phyloP scores from a whole-genome alignment of 2,329 filamentous ascomycete species.

The Venturia asperata region DNA sequence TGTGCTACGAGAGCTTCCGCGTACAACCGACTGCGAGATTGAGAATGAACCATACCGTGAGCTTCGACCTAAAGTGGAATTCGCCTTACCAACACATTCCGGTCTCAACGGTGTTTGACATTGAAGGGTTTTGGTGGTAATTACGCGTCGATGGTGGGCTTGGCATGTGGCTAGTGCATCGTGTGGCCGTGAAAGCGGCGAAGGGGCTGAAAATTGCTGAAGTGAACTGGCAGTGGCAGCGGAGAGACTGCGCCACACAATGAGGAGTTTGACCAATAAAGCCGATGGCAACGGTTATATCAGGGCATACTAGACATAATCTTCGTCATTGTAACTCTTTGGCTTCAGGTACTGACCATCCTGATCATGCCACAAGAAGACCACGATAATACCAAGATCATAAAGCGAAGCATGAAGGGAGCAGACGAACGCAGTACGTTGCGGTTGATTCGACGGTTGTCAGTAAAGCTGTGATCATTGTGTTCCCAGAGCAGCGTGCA shows the following conservation, averaged over 20 bases:
- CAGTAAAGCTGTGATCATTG: background rate
- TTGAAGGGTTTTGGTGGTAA: background rate
- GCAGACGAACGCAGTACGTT: background rate
- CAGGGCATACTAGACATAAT: background rate
- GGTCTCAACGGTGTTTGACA: background rate
- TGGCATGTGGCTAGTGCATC: background rate
- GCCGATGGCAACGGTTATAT: background rate
- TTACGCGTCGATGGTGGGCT: background rate
- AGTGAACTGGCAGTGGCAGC: background rate
- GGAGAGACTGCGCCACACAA: too few relatives aligned
- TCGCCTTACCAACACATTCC: background rate
- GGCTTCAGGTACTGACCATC: background rate
- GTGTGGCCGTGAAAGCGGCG: background rate
- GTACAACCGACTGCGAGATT: too few relatives aligned
- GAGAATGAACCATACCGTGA: background rate
- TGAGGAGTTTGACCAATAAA: background rate
- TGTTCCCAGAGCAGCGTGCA: background rate
- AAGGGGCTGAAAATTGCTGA: background rate
- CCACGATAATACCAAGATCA: background rate
- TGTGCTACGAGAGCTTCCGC: background rate
- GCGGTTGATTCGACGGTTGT: too few relatives aligned
- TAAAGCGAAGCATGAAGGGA: too few relatives aligned
- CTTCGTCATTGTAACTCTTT: background rate
- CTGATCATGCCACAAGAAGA: background rate
- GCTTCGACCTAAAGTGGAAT: background rate